Conservation (phyloP, 2,329 filamentous ascomycete species). For the Blastomyces gilchristii region DNA sequence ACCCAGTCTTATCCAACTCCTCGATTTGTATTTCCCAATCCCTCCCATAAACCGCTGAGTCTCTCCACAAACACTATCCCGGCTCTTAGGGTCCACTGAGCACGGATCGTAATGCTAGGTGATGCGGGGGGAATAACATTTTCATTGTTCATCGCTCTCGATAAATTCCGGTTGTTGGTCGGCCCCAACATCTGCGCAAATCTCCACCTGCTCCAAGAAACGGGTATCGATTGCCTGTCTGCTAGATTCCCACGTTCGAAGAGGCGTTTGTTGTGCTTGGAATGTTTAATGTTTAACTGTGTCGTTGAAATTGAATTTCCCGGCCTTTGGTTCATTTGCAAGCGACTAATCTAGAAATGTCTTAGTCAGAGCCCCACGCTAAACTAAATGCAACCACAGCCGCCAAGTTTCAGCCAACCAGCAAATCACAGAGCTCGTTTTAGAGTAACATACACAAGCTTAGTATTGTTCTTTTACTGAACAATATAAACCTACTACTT, state of each 20-base stretch:
- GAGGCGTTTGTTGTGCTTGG: background rate
- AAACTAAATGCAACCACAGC: background rate
- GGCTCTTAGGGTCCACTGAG: background rate
- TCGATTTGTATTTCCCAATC: background rate
- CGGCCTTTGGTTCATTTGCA: background rate
- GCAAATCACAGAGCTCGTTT: background rate
- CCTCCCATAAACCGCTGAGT: background rate
- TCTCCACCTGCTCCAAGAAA: background rate
- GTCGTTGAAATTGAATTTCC: background rate
- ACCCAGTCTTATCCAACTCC: background rate
- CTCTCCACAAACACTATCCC: background rate
- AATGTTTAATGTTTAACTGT: background rate
- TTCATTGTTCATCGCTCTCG: background rate
- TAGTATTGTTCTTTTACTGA: conserved; percentile 1
- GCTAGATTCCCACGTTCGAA: background rate
- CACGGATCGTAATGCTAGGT: background rate
- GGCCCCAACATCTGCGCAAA: background rate
- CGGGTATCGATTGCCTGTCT: background rate
- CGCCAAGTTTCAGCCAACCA: background rate
- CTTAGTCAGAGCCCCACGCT: background rate
- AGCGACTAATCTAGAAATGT: background rate
- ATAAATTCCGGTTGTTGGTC: background rate
- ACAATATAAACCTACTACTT: background rate
- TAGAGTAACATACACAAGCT: background rate
- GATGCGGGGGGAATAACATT: background rate